These are phyloP conservation scores for Gossypium laxum DNA, from an alignment of 441 rosid genomes.

Conservation along the genomic window DNA sequence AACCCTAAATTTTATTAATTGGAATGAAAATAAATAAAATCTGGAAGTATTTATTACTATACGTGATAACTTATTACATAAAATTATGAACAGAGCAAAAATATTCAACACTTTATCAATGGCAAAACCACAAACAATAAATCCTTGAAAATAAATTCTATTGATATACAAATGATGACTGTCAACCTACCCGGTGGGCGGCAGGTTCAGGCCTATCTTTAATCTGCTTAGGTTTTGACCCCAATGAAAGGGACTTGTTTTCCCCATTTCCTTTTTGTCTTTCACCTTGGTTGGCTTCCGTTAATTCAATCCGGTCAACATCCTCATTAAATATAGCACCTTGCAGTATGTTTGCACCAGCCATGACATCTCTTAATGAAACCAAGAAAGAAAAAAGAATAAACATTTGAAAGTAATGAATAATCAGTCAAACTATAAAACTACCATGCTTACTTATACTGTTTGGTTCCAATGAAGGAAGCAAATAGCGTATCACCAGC, in stretches of 20 bases:
- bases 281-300: conserved; percentile 38
- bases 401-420: conserved; percentile 10
- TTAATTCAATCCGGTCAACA: conserved; percentile 28
- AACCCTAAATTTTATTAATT: conserved; percentile 47
- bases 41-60: not conserved
- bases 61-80: not conserved
- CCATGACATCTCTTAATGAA: conserved; percentile 72
- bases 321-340: conserved; percentile 89
- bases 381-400: not conserved
- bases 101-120: not conserved
- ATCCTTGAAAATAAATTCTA: not conserved
- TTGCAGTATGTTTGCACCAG: conserved; percentile 90
- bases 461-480: conserved; percentile 87
- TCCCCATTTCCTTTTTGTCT: conserved; percentile 38
- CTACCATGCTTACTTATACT: conserved; percentile 61
- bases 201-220: conserved; percentile 75
- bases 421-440: conserved; percentile 7
- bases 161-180: not conserved
- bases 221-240: conserved; percentile 40
- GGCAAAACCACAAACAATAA: not conserved
- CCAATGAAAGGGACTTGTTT: conserved; percentile 31
- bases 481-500: conserved; percentile 93
- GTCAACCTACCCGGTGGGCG: conserved; percentile 71
- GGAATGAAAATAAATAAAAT: conserved; percentile 2
- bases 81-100: not conserved